Conservation (phyloP, 2,329 filamentous ascomycete genomes). For the Aphanocladium album region DNA sequence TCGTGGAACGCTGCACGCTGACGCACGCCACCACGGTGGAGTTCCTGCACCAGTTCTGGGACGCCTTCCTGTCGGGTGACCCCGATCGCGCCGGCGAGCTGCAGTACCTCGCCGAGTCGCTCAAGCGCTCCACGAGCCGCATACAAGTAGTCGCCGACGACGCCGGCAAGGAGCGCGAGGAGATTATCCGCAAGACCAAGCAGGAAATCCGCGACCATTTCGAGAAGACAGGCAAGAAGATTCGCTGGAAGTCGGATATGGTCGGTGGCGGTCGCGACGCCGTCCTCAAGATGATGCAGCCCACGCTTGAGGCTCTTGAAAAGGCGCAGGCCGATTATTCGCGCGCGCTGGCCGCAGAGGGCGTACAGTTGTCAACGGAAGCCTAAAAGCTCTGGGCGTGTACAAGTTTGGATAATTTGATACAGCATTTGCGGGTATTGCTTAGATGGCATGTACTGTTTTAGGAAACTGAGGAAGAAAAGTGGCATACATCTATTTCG, state of each 20-base stretch:
- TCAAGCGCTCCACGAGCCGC: slow-evolving; percentile 69
- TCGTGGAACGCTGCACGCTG: slow-evolving; percentile 54
- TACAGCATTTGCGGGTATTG: background rate
- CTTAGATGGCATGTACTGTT: background rate
- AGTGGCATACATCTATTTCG: background rate
- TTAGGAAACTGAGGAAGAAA: background rate
- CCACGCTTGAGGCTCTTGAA: slow-evolving; percentile 65
- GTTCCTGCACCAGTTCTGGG: slow-evolving; percentile 97
- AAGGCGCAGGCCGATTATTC: slow-evolving; percentile 68
- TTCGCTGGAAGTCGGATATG: slow-evolving; percentile 61
- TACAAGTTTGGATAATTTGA: background rate
- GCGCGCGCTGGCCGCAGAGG: slow-evolving; percentile 63
- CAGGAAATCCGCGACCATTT: slow-evolving; percentile 66
- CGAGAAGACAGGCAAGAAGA: slow-evolving; percentile 67
- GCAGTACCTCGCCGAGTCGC: slow-evolving; percentile 73
- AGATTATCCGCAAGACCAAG: slow-evolving; percentile 61
- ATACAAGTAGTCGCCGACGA: slow-evolving; percentile 76
- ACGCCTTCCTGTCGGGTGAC: slow-evolving; percentile 83
- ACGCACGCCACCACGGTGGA: slow-evolving; percentile 93
- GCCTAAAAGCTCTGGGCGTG: slow-evolving; percentile 14
- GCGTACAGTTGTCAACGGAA: slow-evolving; percentile 44
- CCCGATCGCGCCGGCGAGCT: slow-evolving; percentile 75
- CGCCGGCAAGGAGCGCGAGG: slow-evolving; percentile 68
- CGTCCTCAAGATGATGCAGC: slow-evolving; percentile 70
- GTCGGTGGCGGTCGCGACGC: slow-evolving; percentile 71